These are phyloP conservation scores for Litchi chinensis DNA, from an alignment of 345 rosid genomes.

Conservation along the genomic window DNA sequence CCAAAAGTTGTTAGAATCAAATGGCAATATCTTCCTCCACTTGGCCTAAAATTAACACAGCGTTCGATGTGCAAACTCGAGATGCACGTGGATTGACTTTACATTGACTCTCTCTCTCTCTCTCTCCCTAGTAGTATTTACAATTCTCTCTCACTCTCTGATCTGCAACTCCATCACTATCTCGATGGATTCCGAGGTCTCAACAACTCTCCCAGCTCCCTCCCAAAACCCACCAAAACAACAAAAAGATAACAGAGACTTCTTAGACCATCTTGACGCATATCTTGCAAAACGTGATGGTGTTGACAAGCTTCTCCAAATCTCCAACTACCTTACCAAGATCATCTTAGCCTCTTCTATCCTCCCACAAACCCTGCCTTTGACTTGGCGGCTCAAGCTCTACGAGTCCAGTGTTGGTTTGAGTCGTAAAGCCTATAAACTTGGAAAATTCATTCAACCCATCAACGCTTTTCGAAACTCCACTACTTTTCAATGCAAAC, in stretches of 20 bases:
- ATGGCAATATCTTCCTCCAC: too few relatives aligned
- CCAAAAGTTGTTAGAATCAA: too few relatives aligned
- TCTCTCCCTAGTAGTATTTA: not conserved
- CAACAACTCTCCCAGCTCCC: slow-evolving; percentile 12
- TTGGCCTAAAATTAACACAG: too few relatives aligned
- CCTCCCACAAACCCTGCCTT: slow-evolving; percentile 48
- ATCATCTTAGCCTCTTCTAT: slow-evolving; percentile 68
- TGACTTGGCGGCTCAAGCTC: slow-evolving; percentile 52
- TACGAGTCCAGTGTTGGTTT: slow-evolving; percentile 90
- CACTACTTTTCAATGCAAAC: slow-evolving; percentile 38
- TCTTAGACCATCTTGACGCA: slow-evolving; percentile 68
- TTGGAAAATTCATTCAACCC: slow-evolving; percentile 87
- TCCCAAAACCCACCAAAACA: slow-evolving; percentile 10
- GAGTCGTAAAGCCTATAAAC: slow-evolving; percentile 93
- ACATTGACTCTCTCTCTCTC: not conserved
- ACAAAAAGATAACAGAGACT: slow-evolving; percentile 38
- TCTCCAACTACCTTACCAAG: slow-evolving; percentile 82
- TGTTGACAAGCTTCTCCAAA: slow-evolving; percentile 85
- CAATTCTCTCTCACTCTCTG: not conserved
- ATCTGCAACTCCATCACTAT: slow-evolving; percentile 2
- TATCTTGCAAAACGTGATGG: slow-evolving; percentile 82
- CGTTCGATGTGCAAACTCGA: not conserved
- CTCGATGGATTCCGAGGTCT: slow-evolving; percentile 39
- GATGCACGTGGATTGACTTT: not conserved
- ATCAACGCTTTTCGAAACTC: slow-evolving; percentile 65